Evolutionary conservation across 805 yeast species (phyloP).

Genomic region (Kodamaea sagamina): DNA sequence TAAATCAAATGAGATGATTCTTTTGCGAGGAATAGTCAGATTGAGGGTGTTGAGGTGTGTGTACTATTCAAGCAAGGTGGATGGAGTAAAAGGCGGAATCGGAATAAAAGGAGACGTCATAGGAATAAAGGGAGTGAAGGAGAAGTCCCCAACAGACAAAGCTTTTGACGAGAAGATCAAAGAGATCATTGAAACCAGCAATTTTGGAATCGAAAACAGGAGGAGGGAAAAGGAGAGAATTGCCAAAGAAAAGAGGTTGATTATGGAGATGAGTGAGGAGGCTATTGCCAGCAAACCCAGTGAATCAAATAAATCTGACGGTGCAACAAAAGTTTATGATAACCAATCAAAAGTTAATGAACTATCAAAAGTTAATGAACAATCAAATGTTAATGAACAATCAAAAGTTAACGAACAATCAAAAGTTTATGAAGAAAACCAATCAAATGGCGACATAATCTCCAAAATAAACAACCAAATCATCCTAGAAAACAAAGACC

Average conservation of each 20-base stretch:
- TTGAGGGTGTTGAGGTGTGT: constrained; percentile 3
- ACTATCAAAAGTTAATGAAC: no score
- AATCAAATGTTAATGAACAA: not conserved
- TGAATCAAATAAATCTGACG: no score
- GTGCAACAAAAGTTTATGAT: no score
- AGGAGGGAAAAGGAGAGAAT: constrained; percentile 10
- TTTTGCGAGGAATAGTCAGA: not conserved
- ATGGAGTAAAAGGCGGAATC: not conserved
- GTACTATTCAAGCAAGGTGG: not conserved
- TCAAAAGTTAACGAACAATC: constrained; percentile 3
- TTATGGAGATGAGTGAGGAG: not conserved
- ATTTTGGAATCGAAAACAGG: constrained; percentile 24
- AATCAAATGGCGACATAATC: constrained; percentile 3
- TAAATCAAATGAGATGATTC: not conserved
- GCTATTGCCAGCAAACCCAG: no score
- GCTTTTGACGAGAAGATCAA: constrained; percentile 29
- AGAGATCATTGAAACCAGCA: constrained; percentile 39
- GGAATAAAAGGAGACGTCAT: no score
- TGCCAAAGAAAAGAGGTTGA: not conserved
- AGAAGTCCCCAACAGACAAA: not conserved
- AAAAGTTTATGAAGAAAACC: no score
- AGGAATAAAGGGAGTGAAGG: not conserved
- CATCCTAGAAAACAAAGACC: constrained; percentile 28
- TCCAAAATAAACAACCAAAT: constrained; percentile 13
- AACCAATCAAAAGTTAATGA: no score